Percentiles rank a stretch among this genome's conserved stretches.
phyloP scores from a whole-genome alignment of 352 stramenopile genomes.

The Globisporangium echinulatum region DNA sequence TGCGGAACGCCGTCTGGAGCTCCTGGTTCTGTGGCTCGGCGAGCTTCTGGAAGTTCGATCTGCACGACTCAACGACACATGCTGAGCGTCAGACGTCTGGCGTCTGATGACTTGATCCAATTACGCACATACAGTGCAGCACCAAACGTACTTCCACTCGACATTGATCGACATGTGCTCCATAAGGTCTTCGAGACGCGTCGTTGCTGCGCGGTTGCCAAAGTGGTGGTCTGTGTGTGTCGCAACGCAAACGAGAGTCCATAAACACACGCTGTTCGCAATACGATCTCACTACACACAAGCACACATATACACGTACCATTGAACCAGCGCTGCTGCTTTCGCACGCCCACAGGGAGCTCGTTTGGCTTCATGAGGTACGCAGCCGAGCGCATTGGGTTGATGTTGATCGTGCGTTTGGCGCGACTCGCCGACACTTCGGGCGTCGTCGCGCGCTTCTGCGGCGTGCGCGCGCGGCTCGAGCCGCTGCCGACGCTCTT shows the following conservation, averaged over 20 bases:
- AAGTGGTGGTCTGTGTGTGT: conserved; percentile 66
- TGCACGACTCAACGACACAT: conserved; percentile 10
- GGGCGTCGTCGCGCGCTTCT: conserved; percentile 39
- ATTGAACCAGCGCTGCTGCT: conserved; percentile 84
- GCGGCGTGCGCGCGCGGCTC: conserved; percentile 47
- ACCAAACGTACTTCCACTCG: conserved; percentile 53
- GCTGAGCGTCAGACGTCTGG: neutral
- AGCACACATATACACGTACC: conserved; percentile 22
- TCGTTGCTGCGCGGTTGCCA: conserved; percentile 65
- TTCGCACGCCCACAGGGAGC: conserved; percentile 52
- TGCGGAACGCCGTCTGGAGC: conserved; percentile 64
- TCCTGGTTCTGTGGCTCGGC: conserved; percentile 70
- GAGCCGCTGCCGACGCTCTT: conserved; percentile 65
- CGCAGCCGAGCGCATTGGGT: conserved; percentile 55
- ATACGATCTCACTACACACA: too few species aligned
- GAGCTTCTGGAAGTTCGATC: conserved; percentile 83
- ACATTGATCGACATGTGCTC: conserved; percentile 86
- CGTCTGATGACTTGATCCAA: neutral
- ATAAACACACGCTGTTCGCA: too few species aligned
- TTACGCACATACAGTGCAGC: neutral
- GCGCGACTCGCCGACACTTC: conserved; percentile 49
- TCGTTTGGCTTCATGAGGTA: conserved; percentile 69
- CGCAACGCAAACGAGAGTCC: neutral
- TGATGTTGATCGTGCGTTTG: conserved; percentile 78
- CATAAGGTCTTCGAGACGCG: conserved; percentile 76